phyloP scores from a whole-genome alignment of 345 rosid species.

The Gossypium longicalyx region DNA sequence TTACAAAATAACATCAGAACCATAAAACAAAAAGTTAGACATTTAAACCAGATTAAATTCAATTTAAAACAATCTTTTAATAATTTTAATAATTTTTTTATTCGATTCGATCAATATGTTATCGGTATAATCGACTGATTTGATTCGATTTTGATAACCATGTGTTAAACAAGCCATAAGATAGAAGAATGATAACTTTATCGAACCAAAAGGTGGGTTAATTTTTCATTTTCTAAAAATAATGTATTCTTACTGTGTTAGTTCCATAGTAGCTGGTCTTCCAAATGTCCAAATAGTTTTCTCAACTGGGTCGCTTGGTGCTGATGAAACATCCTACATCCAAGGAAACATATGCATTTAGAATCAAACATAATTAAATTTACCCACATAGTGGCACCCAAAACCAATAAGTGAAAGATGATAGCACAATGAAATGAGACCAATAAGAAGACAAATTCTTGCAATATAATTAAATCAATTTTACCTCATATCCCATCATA shows the following conservation, averaged over 20 bases:
- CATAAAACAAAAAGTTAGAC: too few relatives aligned
- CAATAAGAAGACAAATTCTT: too few relatives aligned
- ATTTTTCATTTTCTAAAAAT: not conserved
- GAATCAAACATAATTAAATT: not conserved
- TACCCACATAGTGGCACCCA: not conserved
- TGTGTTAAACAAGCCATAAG: constrained; percentile 1
- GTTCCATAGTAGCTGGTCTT: constrained; percentile 72
- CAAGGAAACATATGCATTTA: not conserved
- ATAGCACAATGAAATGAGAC: too few relatives aligned
- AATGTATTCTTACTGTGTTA: constrained; percentile 61
- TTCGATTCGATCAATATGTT: too few relatives aligned
- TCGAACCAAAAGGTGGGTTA: not conserved
- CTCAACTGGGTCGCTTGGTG: constrained; percentile 69
- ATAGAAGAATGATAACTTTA: not conserved
- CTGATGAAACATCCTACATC: constrained; percentile 60
- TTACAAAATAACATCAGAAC: too few relatives aligned
- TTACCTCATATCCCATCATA: constrained; percentile 92
- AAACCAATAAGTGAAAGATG: too few relatives aligned
- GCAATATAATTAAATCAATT: not conserved
- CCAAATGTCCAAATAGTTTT: constrained; percentile 86
- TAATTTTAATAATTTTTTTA: too few relatives aligned
- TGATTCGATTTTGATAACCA: too few relatives aligned
- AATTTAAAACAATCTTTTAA: too few relatives aligned
- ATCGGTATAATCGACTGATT: too few relatives aligned
- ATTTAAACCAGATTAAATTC: too few relatives aligned